Base-by-base conservation (phyloP, 805 yeast genomes). In the Candida incommunis region DNA sequence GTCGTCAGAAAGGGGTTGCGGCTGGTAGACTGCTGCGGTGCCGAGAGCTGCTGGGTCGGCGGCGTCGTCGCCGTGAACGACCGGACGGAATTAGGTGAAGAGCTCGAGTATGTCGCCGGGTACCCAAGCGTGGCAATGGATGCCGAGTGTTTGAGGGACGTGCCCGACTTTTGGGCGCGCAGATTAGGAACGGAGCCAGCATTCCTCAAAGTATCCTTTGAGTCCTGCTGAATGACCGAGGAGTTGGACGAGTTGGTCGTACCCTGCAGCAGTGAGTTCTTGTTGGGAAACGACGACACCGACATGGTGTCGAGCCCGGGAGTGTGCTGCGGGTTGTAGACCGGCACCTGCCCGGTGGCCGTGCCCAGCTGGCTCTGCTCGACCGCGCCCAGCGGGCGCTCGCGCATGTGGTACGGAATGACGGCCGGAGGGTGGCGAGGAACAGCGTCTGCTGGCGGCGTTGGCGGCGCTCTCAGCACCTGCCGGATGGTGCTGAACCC, bases 181-280 rank as follows among this genome's bases (percentile, higher is more conserved):
- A 34, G n/a, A 47, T 50, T 29, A 25, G 51, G 29, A 42, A 50
- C 27, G 48, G 47, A 21, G 48, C 29, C 20, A 45, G 43, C 22
- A 50, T 45, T 40, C 16, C 26, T 23, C 42, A 40, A 16, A 7
- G 42, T 22, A 18, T 31, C 37, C 18, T 31, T 31, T 11, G 37
- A 31, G 37, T 7, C n/a, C 7, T 7, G 37, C 37, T 31, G 27
- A 13, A 13, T 13, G 13, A 25, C 27, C 11, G 42, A 9, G 5
- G 42, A 40, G 18, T 9, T 40, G 41, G 21, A 13, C 24, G 23
- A 43, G n/a, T 45, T 9, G 23, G 46, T 13, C 16, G 51, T 35
- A 20, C 49, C 22, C 31, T 58, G 60, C 21, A 58, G 53, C 31
- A 56, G 20, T 22, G 60, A 56, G 48, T 56, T 56, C 41, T 53